These are phyloP conservation scores for Zygoascus tannicola DNA, from an alignment of 805 yeast genomes.

Conservation along the genomic window DNA sequence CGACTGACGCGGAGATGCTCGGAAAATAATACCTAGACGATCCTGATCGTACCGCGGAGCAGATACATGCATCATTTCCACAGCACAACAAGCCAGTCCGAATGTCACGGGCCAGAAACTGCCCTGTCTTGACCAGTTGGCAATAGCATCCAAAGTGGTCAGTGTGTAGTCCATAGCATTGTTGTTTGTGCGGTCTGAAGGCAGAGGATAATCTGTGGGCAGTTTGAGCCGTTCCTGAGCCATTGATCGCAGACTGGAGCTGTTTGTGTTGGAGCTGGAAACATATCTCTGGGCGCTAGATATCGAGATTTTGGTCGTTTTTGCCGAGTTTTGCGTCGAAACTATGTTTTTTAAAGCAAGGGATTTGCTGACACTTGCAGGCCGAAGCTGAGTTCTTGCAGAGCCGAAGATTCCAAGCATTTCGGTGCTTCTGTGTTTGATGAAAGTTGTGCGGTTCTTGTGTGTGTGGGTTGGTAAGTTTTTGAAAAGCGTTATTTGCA, in stretches of 20 bases:
- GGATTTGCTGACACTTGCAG: too few species aligned
- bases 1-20: constrained; percentile 89
- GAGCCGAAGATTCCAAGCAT: too few species aligned
- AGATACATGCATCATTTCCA: constrained; percentile 90
- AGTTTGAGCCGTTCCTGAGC: background rate
- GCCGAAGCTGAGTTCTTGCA: too few species aligned
- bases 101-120: constrained; percentile 91
- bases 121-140: constrained; percentile 87
- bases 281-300: background rate
- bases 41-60: constrained; percentile 89
- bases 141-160: constrained; percentile 71
- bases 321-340: too few species aligned
- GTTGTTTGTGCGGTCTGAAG: constrained; percentile 51
- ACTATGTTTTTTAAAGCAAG: too few species aligned
- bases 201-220: constrained; percentile 61
- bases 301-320: too few species aligned
- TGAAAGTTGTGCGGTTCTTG: too few species aligned
- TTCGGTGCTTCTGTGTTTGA: too few species aligned
- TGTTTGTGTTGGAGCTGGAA: background rate
- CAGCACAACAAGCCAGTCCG: constrained; percentile 90
- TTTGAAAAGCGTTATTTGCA: too few species aligned
- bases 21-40: constrained; percentile 83
- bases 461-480: too few species aligned
- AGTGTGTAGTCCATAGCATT: constrained; percentile 69
- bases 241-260: background rate